Evolutionary conservation across 2,329 filamentous ascomycete species (phyloP).

Genomic region (Clonostachys byssicola): DNA sequence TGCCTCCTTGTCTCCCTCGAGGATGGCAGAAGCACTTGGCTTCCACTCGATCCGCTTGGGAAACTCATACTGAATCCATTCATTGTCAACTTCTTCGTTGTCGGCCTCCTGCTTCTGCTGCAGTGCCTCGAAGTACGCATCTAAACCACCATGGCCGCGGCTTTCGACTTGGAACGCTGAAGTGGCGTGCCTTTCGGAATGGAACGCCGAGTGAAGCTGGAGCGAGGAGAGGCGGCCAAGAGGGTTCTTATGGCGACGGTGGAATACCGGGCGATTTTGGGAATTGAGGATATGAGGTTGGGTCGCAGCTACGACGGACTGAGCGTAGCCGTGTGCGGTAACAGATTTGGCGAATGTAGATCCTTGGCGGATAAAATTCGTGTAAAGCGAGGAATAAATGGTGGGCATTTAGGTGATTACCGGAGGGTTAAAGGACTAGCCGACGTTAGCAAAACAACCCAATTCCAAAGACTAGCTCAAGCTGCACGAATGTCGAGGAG

Average conservation of each 20-base stretch:
- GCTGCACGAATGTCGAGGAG: no score
- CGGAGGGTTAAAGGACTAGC: conserved; percentile 47
- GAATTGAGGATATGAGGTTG: conserved; percentile 74
- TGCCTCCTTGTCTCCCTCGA: conserved; percentile 54
- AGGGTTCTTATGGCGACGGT: conserved; percentile 50
- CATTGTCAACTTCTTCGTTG: conserved; percentile 60
- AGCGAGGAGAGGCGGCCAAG: conserved; percentile 49
- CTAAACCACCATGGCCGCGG: conserved; percentile 64
- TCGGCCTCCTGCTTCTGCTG: conserved; percentile 61
- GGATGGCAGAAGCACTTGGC: conserved; percentile 49
- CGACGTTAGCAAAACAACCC: background rate
- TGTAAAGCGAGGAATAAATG: conserved; percentile 64
- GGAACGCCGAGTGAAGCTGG: conserved; percentile 75
- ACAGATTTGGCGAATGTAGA: conserved; percentile 82
- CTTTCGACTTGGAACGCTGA: conserved; percentile 46
- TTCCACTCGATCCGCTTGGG: conserved; percentile 89
- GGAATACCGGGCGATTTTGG: conserved; percentile 63
- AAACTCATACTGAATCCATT: conserved; percentile 91
- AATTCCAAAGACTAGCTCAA: no score
- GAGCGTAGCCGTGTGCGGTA: conserved; percentile 95
- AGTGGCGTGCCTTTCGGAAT: conserved; percentile 48
- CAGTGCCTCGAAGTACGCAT: conserved; percentile 88
- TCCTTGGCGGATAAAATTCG: conserved; percentile 92
- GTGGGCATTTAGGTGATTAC: conserved; percentile 86
- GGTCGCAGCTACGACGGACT: conserved; percentile 93